These are phyloP conservation scores for Lepidium aucheri DNA, from an alignment of 345 rosid species.

Conservation along the genomic window DNA sequence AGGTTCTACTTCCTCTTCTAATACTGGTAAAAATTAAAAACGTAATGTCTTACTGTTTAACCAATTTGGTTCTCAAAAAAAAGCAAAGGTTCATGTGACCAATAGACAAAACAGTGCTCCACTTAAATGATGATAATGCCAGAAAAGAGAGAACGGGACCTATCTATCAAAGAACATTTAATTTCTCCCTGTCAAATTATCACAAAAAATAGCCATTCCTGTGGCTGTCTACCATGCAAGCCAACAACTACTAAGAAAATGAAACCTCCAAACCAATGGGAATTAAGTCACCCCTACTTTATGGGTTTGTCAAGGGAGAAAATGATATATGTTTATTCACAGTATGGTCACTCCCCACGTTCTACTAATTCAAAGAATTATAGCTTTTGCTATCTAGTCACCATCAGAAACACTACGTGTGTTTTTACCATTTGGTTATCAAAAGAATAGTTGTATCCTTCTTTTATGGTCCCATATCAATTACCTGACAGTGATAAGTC, in stretches of 20 bases:
- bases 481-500: slow-evolving; percentile 11
- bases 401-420: not conserved
- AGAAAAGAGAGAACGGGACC: slow-evolving; percentile 14
- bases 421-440: slow-evolving; percentile 1
- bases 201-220: slow-evolving; percentile 1
- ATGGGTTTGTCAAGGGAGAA: slow-evolving; percentile 8
- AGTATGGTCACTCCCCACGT: slow-evolving; percentile 8
- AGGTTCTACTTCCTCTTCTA: slow-evolving; percentile 10
- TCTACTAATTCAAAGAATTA: not conserved
- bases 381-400: slow-evolving; percentile 8
- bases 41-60: slow-evolving; percentile 4
- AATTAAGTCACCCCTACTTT: slow-evolving; percentile 11
- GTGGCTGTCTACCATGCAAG: slow-evolving; percentile 23
- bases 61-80: not conserved
- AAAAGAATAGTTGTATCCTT: not conserved
- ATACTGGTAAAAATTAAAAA: not conserved
- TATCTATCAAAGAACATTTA: slow-evolving; percentile 13
- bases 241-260: slow-evolving; percentile 11
- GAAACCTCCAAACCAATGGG: slow-evolving; percentile 29
- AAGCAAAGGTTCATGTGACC: slow-evolving; percentile 9
- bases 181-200: not conserved
- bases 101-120: slow-evolving; percentile 25
- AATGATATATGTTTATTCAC: slow-evolving; percentile 11
- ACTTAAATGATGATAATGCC: slow-evolving; percentile 18
- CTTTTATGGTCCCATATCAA: not conserved